Conservation (phyloP, 192 early-diverging fungal species). For the Chytriomyces confervae region DNA sequence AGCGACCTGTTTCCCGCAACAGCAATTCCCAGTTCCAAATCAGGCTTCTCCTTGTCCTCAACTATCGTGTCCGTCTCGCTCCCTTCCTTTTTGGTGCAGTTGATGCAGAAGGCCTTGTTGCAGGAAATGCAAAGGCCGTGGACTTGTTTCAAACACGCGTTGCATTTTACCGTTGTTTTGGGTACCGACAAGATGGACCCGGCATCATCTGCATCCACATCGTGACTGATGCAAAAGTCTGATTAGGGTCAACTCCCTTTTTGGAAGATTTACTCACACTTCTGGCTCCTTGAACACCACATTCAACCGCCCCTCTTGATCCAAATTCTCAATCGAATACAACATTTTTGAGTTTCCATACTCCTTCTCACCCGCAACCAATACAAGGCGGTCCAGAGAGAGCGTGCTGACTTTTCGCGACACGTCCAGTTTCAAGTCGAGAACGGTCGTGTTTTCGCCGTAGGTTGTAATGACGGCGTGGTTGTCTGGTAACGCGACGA, state of each 20-base stretch:
- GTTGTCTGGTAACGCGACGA: constrained; percentile 4
- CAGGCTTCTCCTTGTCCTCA: background rate
- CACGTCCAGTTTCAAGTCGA: background rate
- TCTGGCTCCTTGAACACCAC: background rate
- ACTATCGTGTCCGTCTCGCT: background rate
- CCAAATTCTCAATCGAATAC: background rate
- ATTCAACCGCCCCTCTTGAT: background rate
- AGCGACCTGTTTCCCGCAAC: background rate
- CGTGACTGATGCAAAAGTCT: background rate
- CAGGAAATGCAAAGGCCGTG: constrained; percentile 3
- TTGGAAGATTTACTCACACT: background rate
- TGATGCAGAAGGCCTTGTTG: constrained; percentile 9
- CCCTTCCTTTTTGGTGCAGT: background rate
- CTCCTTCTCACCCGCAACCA: background rate
- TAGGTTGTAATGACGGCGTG: background rate
- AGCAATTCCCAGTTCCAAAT: background rate
- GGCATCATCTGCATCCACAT: no score
- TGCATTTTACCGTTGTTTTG: constrained; percentile 4
- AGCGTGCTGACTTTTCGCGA: background rate
- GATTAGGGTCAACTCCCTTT: no score
- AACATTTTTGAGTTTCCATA: background rate
- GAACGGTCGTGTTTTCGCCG: background rate
- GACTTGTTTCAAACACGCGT: background rate
- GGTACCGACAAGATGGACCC: background rate
- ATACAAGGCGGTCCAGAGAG: background rate